Conservation (phyloP, 257 asterid species). For the Echites panduratus region DNA sequence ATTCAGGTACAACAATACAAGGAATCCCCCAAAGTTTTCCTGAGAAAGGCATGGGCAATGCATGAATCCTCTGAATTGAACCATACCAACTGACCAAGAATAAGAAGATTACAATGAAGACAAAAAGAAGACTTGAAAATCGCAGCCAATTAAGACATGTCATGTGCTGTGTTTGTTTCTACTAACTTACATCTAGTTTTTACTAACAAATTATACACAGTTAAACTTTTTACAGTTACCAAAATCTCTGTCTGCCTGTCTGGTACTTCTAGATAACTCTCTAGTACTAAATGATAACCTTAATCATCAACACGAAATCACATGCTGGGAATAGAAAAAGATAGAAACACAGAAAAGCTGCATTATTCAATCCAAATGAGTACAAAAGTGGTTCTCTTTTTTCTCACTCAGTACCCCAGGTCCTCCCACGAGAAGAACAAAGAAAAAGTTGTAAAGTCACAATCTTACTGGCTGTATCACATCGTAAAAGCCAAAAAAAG, state of each 20-base stretch:
- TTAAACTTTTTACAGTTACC: constrained; percentile 17
- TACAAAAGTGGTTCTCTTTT: constrained; percentile 28
- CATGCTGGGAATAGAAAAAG: constrained; percentile 9
- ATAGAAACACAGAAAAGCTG: constrained; percentile 19
- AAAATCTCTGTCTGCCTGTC: constrained; percentile 21
- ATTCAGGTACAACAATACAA: constrained; percentile 25
- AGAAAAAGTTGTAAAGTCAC: constrained; percentile 41
- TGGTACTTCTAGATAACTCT: constrained; percentile 36
- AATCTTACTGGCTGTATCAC: constrained; percentile 26
- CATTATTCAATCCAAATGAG: constrained; percentile 27
- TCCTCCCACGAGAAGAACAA: constrained; percentile 20
- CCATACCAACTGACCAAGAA: constrained; percentile 23
- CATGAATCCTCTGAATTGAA: constrained; percentile 29
- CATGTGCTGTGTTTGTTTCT: constrained; percentile 43
- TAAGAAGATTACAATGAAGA: constrained; percentile 21
- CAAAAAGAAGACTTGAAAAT: constrained; percentile 30
- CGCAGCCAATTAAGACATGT: constrained; percentile 23
- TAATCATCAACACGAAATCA: constrained; percentile 36
- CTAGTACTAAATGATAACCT: constrained; percentile 25
- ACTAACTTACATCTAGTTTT: constrained; percentile 11
- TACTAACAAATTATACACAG: constrained; percentile 22
- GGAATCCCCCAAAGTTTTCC: constrained; percentile 19
- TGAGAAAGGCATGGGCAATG: constrained; percentile 29
- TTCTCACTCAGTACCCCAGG: constrained; percentile 19
- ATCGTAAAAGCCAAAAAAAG: constrained; percentile 13